These are phyloP conservation scores for Grosmannia huntii DNA, from an alignment of 2,329 filamentous ascomycete species.

Conservation along the genomic window DNA sequence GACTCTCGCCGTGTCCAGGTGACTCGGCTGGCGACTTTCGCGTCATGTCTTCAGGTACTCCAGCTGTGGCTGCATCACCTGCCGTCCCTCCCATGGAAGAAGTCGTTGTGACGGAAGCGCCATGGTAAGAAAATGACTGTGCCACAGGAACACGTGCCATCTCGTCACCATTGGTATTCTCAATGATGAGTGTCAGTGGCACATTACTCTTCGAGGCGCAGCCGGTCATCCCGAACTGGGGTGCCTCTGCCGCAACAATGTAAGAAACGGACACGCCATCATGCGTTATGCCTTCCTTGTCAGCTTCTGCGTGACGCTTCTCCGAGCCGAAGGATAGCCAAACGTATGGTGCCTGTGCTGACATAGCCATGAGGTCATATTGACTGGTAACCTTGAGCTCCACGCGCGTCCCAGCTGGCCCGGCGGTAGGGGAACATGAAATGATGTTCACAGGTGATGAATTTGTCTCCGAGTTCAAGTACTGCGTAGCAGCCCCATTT, in stretches of 20 bases:
- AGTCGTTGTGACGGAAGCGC: constrained; percentile 17
- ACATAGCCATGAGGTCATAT: constrained; percentile 54
- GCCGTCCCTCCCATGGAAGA: constrained; percentile 1
- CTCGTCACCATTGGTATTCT: constrained; percentile 38
- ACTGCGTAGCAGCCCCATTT: constrained; percentile 44
- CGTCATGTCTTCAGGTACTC: constrained; percentile 27
- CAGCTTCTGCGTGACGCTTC: constrained; percentile 54
- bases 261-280: constrained; percentile 41
- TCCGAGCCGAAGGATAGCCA: constrained; percentile 68
- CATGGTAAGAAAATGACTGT: constrained; percentile 31
- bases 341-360: constrained; percentile 41
- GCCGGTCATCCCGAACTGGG: constrained; percentile 41
- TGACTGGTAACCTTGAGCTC: constrained; percentile 61
- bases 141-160: constrained; percentile 34
- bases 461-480: constrained; percentile 30
- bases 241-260: constrained; percentile 58
- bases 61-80: constrained; percentile 13
- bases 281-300: constrained; percentile 37
- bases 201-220: constrained; percentile 33
- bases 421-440: constrained; percentile 57
- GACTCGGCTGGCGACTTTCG: constrained; percentile 25
- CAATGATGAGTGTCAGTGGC: constrained; percentile 40
- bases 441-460: constrained; percentile 34
- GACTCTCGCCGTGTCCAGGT: constrained; percentile 31
- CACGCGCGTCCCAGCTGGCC: constrained; percentile 56